Evolutionary conservation across 192 early-diverging fungal genomes (phyloP), one percentile per base, ranked within the genome.

Genomic region (Rhizoclosmatium globosum): DNA sequence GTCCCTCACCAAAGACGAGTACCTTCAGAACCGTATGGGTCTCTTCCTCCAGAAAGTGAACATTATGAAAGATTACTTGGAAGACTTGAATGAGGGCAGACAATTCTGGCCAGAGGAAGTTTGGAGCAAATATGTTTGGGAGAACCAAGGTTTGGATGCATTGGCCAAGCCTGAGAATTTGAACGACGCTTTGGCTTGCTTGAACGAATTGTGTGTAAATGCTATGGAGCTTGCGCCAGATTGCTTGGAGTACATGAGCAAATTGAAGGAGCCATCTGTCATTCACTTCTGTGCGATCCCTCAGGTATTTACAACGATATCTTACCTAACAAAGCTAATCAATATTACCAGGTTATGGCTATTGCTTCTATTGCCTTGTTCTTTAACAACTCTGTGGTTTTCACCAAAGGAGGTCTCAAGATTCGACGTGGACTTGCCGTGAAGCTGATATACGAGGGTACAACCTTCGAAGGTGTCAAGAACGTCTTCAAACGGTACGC

Each of bases 11-110:
- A 42, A 85, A 21, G 57, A 57, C 50, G 38, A 68, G 38, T 58
- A 79, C 41, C 68, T 88, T 46, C 82, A 97, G 75, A 97, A 98
- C 84, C 91, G 92, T 48, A 99, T 99, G 97, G 98, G 98, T 46
- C 87, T 95, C 65, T 99, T 99, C 83, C 86, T 99, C 78, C 98
- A 99, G 91, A 99, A 99, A 88, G 92, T 93, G 47, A 99, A 99
- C 82, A 99, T 99, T 65, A 93, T 94, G 45, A 95, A 98, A 46
- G 98, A 99, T 84, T 98, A 93, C 79, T 84, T 93, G 76, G 95
- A 97, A 78, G 98, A 99, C 77, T 78, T 96, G 64, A 81, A 90
- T 19, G 95, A 98, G 53, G 94, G 94, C 2, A 86, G 98, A 67
- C 88, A 91, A 68, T 99, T 99, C 89, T 99, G 98, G 98, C 98